phyloP scores from a whole-genome alignment of 495 filamentous ascomycete genomes.

The Glarea lozoyensis region DNA sequence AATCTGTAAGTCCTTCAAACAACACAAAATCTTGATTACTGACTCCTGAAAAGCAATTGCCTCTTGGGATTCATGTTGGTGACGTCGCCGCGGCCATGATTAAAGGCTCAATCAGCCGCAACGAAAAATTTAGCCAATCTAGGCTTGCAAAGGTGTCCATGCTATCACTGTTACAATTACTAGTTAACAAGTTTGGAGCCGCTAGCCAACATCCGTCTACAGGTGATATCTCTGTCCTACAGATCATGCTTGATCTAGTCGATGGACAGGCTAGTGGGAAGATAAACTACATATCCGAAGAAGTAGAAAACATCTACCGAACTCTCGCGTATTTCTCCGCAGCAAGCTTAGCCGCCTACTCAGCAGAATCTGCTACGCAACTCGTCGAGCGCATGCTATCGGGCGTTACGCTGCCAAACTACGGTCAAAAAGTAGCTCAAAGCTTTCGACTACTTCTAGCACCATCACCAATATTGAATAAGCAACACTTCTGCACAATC shows the following conservation, averaged over 20 bases:
- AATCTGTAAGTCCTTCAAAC: background rate
- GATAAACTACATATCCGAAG: background rate
- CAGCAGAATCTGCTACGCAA: background rate
- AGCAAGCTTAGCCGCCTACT: conserved; percentile 3
- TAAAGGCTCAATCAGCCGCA: conserved; percentile 3
- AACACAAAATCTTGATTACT: background rate
- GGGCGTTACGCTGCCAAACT: conserved; percentile 3
- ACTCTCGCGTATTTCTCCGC: conserved; percentile 11
- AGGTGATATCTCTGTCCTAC: background rate
- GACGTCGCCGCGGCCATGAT: conserved; percentile 10
- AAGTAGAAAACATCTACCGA: conserved; percentile 6
- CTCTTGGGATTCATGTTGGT: background rate
- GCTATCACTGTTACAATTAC: conserved; percentile 11
- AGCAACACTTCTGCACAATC: conserved; percentile 24
- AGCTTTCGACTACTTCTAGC: conserved; percentile 26
- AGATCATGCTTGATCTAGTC: conserved; percentile 1
- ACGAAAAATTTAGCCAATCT: background rate
- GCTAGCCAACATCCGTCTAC: background rate
- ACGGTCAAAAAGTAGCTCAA: conserved; percentile 23
- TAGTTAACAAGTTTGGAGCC: conserved; percentile 17
- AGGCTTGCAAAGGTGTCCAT: conserved; percentile 8
- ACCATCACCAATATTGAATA: conserved; percentile 24
- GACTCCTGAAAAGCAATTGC: background rate
- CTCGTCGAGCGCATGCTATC: conserved; percentile 11
- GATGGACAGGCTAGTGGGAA: background rate